phyloP scores from a whole-genome alignment of 2,329 filamentous ascomycete genomes.

The Fusarium nanum region DNA sequence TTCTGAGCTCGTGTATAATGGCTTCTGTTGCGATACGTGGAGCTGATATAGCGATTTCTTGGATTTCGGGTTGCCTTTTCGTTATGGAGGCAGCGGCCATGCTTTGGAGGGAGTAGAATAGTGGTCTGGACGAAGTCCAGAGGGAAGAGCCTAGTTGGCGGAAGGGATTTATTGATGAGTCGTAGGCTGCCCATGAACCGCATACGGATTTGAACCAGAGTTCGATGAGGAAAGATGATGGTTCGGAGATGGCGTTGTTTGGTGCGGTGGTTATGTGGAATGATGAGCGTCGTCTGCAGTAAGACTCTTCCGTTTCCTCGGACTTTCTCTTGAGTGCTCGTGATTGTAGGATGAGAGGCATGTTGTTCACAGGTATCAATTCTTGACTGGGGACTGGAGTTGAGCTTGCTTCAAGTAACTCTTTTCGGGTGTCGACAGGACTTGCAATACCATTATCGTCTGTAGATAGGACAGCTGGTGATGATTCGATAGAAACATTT shows the following conservation, averaged over 20 bases:
- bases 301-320: constrained; percentile 1
- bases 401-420: not conserved
- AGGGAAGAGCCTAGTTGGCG: constrained; percentile 28
- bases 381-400: not conserved
- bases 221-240: constrained; percentile 30
- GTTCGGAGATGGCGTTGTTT: constrained; percentile 27
- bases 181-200: constrained; percentile 40
- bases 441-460: no score
- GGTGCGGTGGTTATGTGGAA: constrained; percentile 1
- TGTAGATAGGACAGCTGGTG: not conserved
- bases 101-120: constrained; percentile 40
- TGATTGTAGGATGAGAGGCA: constrained; percentile 8
- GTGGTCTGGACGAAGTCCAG: constrained; percentile 22
- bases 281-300: not conserved
- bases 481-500: not conserved
- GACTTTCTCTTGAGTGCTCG: not conserved
- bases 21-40: constrained; percentile 35
- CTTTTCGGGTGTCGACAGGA: rapidly evolving
- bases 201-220: constrained; percentile 42
- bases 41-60: constrained; percentile 30
- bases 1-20: constrained; percentile 30
- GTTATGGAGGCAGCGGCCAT: constrained; percentile 37
- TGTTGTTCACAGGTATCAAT: not conserved
- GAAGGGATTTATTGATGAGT: constrained; percentile 36
- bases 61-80: constrained; percentile 20